Evolutionary conservation across 2,329 filamentous ascomycete genomes (phyloP).

Genomic region (Scedosporium aurantiacum): DNA sequence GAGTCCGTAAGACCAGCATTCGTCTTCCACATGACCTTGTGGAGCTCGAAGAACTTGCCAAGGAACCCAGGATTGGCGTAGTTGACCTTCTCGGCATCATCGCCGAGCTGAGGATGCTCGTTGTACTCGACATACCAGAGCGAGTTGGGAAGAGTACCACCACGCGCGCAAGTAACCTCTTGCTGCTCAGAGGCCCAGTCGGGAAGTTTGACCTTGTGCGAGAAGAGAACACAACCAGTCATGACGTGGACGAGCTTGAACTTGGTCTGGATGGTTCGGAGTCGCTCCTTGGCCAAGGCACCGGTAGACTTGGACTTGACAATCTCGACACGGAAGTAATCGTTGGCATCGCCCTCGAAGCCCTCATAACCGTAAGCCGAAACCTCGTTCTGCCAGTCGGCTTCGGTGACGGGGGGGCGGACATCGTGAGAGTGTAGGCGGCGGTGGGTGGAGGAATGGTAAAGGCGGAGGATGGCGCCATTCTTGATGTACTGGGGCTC

Average conservation of each 20-base stretch:
- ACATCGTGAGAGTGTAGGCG: conserved; percentile 95
- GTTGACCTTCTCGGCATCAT: conserved; percentile 83
- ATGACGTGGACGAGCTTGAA: conserved; percentile 92
- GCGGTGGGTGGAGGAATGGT: conserved; percentile 72
- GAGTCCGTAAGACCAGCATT: conserved; percentile 94
- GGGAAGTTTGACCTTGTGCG: conserved; percentile 96
- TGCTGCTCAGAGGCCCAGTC: conserved; percentile 98
- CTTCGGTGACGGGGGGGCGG: conserved; percentile 73
- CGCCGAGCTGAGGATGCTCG: conserved; percentile 64
- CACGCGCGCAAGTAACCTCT: conserved; percentile 92
- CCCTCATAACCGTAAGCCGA: conserved; percentile 96
- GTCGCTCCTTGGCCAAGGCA: conserved; percentile 64
- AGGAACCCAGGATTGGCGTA: conserved; percentile 92
- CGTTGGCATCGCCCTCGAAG: conserved; percentile 93
- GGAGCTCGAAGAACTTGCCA: conserved; percentile 94
- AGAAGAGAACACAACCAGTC: conserved; percentile 94
- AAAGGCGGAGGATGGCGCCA: conserved; percentile 70
- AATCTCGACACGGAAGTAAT: conserved; percentile 91
- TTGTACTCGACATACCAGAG: conserved; percentile 96
- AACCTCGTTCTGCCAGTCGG: conserved; percentile 90
- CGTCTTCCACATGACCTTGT: conserved; percentile 97
- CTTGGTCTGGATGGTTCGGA: conserved; percentile 93
- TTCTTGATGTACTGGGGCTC: conserved; percentile 63
- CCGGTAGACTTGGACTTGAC: conserved; percentile 79
- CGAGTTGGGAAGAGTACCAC: conserved; percentile 88